Evolutionary conservation across 2,329 filamentous ascomycete species (phyloP).

Genomic region (Mycosphaerella sp.): DNA sequence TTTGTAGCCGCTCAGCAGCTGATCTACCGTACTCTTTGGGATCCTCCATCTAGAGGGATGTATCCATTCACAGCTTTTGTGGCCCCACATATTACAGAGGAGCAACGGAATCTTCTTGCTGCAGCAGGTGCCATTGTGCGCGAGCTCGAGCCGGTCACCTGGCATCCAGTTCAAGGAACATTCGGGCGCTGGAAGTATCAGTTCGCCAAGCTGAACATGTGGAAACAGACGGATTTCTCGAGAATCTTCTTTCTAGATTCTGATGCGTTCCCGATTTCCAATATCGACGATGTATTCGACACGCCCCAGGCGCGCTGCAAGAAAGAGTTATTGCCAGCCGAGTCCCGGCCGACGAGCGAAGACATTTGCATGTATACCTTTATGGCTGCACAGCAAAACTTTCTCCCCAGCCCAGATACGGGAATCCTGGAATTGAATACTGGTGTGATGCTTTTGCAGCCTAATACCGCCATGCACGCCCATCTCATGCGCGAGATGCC

Average conservation of each 20-base stretch:
- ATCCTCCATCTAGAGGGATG: conserved; percentile 16
- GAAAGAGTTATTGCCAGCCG: conserved; percentile 17
- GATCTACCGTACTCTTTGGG: conserved; percentile 21
- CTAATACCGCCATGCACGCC: conserved; percentile 20
- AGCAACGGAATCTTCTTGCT: conserved; percentile 17
- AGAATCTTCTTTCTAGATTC: conserved; percentile 91
- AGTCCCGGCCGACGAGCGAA: conserved; percentile 13
- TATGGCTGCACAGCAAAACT: conserved; percentile 8
- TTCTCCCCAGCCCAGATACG: conserved; percentile 11
- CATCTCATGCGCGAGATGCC: conserved; percentile 15
- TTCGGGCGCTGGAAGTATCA: conserved; percentile 18
- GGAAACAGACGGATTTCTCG: conserved; percentile 80
- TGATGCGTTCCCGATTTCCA: conserved; percentile 47
- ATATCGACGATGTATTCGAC: conserved; percentile 22
- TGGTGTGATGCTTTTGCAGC: conserved; percentile 18
- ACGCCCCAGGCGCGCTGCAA: conserved; percentile 11
- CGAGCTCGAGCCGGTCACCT: conserved; percentile 19
- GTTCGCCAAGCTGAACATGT: conserved; percentile 91
- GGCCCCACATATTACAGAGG: conserved; percentile 19
- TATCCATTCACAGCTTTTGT: conserved; percentile 22
- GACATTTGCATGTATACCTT: conserved; percentile 19
- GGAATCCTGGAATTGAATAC: conserved; percentile 17
- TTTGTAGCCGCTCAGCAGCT: conserved; percentile 21
- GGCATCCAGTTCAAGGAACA: conserved; percentile 14
- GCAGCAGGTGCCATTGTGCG: conserved; percentile 21